Conservation (phyloP, 345 rosid genomes). For the Eucalyptus albens region DNA sequence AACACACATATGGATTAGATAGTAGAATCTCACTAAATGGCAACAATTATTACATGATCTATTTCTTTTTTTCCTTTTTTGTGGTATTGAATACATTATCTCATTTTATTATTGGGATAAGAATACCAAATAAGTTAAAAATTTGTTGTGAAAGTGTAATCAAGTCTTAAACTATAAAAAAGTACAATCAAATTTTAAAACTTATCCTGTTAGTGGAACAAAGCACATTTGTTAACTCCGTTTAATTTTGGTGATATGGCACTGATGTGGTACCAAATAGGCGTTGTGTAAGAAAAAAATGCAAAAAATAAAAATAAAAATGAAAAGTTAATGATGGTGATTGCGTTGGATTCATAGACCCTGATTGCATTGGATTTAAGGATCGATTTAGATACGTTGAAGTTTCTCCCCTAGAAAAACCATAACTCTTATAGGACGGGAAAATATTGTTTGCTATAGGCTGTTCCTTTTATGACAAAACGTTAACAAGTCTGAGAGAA, state of each 20-base stretch:
- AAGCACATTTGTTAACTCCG: background rate
- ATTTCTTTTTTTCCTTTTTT: too few species aligned
- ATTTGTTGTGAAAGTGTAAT: background rate
- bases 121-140: background rate
- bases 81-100: background rate
- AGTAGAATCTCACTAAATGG: background rate
- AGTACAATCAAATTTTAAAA: background rate
- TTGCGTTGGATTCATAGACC: background rate
- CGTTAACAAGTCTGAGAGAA: background rate
- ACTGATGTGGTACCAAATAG: background rate
- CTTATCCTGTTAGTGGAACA: background rate
- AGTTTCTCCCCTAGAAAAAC: background rate
- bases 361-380: background rate
- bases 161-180: background rate
- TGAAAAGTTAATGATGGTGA: background rate
- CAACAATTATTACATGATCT: background rate
- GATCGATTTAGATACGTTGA: background rate
- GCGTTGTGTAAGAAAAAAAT: background rate
- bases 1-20: background rate
- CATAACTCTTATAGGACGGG: background rate
- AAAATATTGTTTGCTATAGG: background rate
- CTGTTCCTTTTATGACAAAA: background rate
- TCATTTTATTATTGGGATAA: background rate
- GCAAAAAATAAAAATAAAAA: background rate
- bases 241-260: background rate